Evolutionary conservation across 371 early-diverging fungal species (phyloP).

Genomic region (Sporodiniella umbellata): DNA sequence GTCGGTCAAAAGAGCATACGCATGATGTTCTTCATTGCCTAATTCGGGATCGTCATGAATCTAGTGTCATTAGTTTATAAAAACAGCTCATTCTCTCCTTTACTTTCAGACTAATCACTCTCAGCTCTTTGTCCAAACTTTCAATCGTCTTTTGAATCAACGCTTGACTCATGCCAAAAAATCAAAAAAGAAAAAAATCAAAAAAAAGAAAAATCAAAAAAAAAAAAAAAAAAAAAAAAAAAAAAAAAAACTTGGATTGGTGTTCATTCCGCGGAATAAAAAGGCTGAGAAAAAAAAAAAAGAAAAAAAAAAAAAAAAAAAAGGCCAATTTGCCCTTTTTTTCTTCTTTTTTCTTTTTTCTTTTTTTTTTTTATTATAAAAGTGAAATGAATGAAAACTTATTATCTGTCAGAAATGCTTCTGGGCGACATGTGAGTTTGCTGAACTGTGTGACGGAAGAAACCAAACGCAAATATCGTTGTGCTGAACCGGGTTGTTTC

Average conservation of each 20-base stretch:
- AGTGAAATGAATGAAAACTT: conserved; percentile 20
- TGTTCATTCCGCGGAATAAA: background rate
- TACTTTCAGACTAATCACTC: conserved; percentile 22
- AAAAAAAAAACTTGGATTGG: background rate
- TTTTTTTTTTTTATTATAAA: background rate
- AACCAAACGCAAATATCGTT: conserved; percentile 55
- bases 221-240: background rate
- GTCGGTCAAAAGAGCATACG: conserved; percentile 44
- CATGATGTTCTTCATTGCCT: conserved; percentile 48
- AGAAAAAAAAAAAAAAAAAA: background rate
- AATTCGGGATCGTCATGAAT: conserved; percentile 65
- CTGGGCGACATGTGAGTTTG: conserved; percentile 38
- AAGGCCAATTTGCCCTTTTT: background rate
- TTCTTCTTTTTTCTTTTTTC: background rate
- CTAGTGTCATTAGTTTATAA: too few species aligned
- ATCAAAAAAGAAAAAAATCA: background rate
- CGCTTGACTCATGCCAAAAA: background rate
- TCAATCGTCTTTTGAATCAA: conserved; percentile 11
- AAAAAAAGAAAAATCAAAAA: background rate
- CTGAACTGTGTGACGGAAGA: conserved; percentile 26
- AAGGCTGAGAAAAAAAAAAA: background rate
- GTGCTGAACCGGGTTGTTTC: conserved; percentile 53
- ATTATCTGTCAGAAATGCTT: conserved; percentile 35
- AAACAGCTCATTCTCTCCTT: background rate
- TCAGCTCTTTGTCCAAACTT: conserved; percentile 8